Percentiles rank a stretch among this genome's conserved stretches.
Evolutionary conservation across 2,329 filamentous ascomycete species (phyloP).

Genomic region (Fusarium secorum): DNA sequence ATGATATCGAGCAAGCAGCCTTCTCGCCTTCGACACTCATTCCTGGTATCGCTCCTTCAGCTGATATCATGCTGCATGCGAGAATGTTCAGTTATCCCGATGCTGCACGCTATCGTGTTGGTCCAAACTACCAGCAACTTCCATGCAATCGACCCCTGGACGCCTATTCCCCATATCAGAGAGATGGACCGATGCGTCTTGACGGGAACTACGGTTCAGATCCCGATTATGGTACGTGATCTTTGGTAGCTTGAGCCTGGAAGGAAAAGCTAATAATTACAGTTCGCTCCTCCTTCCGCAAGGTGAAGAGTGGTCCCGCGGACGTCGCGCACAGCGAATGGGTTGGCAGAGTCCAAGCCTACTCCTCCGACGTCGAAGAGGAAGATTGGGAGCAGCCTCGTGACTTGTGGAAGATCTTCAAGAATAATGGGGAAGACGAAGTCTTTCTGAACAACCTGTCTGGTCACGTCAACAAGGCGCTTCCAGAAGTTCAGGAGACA

Average conservation of each 20-base stretch:
- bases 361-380: neutral
- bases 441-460: neutral
- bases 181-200: neutral
- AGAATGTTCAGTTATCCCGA: constrained; percentile 60
- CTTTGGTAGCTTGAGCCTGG: accelerated
- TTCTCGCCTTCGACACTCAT: constrained; percentile 61
- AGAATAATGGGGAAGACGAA: neutral
- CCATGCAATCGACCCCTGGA: constrained; percentile 43
- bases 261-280: neutral
- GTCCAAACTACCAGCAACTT: constrained; percentile 59
- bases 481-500: neutral
- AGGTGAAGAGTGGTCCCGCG: neutral
- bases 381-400: constrained; percentile 5
- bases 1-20: constrained; percentile 59
- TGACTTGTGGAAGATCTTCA: neutral
- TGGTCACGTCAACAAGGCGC: neutral
- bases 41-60: constrained; percentile 57
- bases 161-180: neutral
- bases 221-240: neutral
- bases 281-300: neutral
- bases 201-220: neutral
- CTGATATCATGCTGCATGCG: constrained; percentile 57
- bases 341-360: neutral
- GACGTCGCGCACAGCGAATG: constrained; percentile 1
- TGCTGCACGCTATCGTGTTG: constrained; percentile 60